Percentiles rank a stretch among this genome's conserved stretches.
Evolutionary conservation across 2,329 filamentous ascomycete genomes (phyloP).

Genomic region (Phialophora expanda): DNA sequence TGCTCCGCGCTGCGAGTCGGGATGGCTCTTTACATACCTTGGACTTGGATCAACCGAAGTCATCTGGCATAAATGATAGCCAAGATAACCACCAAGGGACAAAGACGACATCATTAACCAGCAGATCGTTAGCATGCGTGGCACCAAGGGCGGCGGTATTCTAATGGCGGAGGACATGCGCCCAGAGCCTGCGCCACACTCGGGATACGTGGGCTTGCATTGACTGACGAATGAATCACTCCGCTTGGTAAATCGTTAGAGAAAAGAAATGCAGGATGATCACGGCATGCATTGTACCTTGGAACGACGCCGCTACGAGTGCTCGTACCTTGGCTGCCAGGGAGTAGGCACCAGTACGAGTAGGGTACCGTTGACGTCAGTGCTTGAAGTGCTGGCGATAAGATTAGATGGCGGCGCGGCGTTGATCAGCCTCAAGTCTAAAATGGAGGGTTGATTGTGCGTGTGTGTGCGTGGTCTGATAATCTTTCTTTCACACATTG

Average conservation of each 20-base stretch:
- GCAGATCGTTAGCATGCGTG: background rate
- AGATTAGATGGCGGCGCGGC: background rate
- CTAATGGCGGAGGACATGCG: slow-evolving; percentile 8
- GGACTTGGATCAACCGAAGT: background rate
- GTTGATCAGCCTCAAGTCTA: slow-evolving; percentile 12
- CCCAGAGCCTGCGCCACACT: slow-evolving; percentile 19
- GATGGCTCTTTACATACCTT: background rate
- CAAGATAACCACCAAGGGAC: background rate
- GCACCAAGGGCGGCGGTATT: background rate
- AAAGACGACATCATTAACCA: slow-evolving; percentile 9
- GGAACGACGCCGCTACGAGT: background rate
- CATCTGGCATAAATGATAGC: background rate
- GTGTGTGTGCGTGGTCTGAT: background rate
- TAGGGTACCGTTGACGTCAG: slow-evolving; percentile 14
- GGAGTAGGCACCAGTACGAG: background rate
- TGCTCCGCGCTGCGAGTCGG: too few relatives aligned
- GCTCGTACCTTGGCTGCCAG: background rate
- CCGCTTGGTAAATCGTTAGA: background rate
- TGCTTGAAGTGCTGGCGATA: background rate
- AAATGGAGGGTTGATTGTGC: background rate
- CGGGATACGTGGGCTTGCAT: slow-evolving; percentile 10
- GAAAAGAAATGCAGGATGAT: background rate
- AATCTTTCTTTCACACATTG: background rate
- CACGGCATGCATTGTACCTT: background rate
- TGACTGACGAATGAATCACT: background rate